Base-by-base conservation (phyloP, 2,329 filamentous ascomycete species). In the Alternaria brassicicola region DNA sequence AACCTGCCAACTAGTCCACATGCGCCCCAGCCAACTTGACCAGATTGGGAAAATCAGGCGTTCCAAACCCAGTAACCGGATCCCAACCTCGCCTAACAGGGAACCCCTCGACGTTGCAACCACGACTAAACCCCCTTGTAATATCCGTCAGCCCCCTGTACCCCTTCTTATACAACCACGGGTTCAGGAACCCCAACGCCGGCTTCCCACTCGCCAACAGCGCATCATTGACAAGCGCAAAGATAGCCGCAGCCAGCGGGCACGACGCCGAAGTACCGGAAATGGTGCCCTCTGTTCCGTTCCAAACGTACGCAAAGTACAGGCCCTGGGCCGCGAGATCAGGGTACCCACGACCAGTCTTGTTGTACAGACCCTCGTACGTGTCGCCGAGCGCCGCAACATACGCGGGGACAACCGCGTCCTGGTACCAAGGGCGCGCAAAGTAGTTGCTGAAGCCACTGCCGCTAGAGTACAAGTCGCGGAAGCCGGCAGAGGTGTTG, bases 171-270 rank as follows among this genome's bases (percentile, higher is more conserved):
- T 88, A 88, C 6, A 88, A 68, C 83, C 84, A 87, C 0, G 86
- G 86, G 66, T 88, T 88, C 45, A 88, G 60, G 76, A 86, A 88
- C 0, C 86, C 86, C 41, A 88, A 74, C 0, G 79, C 72, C 0
- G 80, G 69, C 68, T 83, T 81, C 5, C 83, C 83, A 6, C 74
- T 76, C 0, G 80, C 74, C 17, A 88, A 72, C 31, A 85, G 78
- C 0, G 83, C 85, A 65, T 89, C 87, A 64, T 90, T 90, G 55
- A 90, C 76, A 4, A 90, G 80, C 1, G 84, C 79, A 38, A 90
- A 78, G 46, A 90, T 79, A 6, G 81, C 84, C 0, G 85, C 83
- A 23, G 86, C 85, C 0, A 85, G 77, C 0, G 89, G 89, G 1
- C 84, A 76, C 0, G 87, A 82, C 30, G 86, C 84, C 23, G 80